Base-by-base conservation (phyloP, 2,329 filamentous ascomycete species). In the Aspergillus ochraceoroseus region DNA sequence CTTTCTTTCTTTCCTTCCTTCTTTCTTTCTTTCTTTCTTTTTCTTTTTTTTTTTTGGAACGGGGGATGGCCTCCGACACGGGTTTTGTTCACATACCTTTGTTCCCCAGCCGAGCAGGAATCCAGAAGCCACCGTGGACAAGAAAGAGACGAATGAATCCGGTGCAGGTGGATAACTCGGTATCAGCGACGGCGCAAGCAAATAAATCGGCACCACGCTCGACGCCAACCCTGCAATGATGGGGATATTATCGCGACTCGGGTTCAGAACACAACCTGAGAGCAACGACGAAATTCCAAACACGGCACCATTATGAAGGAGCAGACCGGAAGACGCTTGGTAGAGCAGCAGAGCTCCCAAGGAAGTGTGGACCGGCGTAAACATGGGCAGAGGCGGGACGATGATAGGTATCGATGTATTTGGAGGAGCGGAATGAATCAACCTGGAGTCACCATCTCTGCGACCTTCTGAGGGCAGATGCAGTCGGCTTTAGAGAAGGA, bases 321-420 rank as follows among this genome's bases (percentile, higher is more conserved):
- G 68, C 0, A 76, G 62, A 13, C 67, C 64, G 13, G 70, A 70
- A 1, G 72, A 72, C 30, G 70, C 66, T 51, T 74, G 70, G 41
- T 71, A 71, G 33, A 76, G 62, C 38, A 76, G 56, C 8, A 75
- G 35, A 2, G 73, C 72, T 12, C 73, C 73, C 7, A 76, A 52
- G 4, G 68, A 65, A 9, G 73, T 74, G 48, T 75, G 67, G 17
- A 76, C 38, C 0, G 73, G 72, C 1, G 73, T 76, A 49, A 76
- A 76, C 73, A 76, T 25, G 18, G 17, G 12, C 4, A 12, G 12
- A 7, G 11, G 12, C 15, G 32, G 15, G 18, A 29, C 12, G 25
- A 20, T 31, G 18, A 17, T 23, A n/a, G 17, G 9, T 9, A n/a
- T n/a, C 2, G n/a, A 7, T 3, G n/a, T n/a, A n/a, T n/a, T n/a